phyloP scores from a whole-genome alignment of 441 rosid species.

The Viola pubescens region DNA sequence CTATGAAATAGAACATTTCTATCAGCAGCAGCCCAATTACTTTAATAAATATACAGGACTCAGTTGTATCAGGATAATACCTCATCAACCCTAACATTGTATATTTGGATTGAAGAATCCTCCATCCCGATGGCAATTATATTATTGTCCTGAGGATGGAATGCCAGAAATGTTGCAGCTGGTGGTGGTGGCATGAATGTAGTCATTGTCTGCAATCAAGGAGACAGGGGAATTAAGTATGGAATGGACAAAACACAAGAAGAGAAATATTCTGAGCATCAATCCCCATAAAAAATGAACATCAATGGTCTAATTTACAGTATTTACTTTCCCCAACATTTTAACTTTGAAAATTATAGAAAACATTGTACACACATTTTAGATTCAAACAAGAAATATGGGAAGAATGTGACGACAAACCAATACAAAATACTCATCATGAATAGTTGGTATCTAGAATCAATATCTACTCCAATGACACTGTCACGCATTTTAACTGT shows the following conservation, averaged over 20 bases:
- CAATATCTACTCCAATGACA: background rate
- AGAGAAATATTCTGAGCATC: background rate
- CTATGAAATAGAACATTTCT: slow-evolving; percentile 24
- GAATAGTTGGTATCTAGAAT: no score
- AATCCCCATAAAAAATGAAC: background rate
- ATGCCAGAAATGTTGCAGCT: slow-evolving; percentile 75
- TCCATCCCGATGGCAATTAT: slow-evolving; percentile 81
- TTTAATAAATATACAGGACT: slow-evolving; percentile 14
- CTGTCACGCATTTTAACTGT: background rate
- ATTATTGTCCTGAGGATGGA: slow-evolving; percentile 82
- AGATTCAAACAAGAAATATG: no score
- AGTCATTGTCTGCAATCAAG: slow-evolving; percentile 60
- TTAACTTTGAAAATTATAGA: no score
- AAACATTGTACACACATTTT: no score
- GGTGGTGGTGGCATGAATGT: slow-evolving; percentile 82
- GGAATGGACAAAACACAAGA: background rate
- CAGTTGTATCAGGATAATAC: slow-evolving; percentile 22
- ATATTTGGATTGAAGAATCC: slow-evolving; percentile 65
- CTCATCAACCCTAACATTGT: slow-evolving; percentile 75
- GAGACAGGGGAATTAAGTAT: slow-evolving; percentile 6
- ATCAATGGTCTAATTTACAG: no score
- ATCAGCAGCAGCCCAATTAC: slow-evolving; percentile 3
- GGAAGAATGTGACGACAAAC: no score
- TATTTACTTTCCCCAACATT: no score
- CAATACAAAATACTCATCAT: no score